Percentiles rank a stretch among this genome's conserved stretches.
Evolutionary conservation across 805 yeast genomes (phyloP).

Genomic region (Cyberlindnera xylosilytica): DNA sequence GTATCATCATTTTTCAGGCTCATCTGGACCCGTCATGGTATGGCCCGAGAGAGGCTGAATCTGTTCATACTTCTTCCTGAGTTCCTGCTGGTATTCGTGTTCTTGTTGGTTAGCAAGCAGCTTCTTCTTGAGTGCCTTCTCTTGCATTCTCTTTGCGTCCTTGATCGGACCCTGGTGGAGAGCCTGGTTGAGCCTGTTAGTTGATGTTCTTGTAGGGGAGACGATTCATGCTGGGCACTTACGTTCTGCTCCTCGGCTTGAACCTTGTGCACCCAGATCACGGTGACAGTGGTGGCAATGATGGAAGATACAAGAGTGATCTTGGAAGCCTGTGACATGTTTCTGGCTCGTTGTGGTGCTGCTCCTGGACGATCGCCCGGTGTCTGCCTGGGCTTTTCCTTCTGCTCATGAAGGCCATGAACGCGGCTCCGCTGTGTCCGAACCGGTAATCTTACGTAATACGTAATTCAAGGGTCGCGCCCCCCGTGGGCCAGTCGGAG

Average conservation of each 20-base stretch:
- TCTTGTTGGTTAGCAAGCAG: slow-evolving; percentile 52
- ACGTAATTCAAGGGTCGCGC: background rate
- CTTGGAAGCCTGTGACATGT: slow-evolving; percentile 80
- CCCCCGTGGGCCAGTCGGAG: background rate
- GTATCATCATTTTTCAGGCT: slow-evolving; percentile 4
- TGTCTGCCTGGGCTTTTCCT: too few relatives aligned
- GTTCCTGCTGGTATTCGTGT: slow-evolving; percentile 60
- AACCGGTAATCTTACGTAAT: too few relatives aligned
- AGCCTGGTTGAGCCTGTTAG: slow-evolving; percentile 36
- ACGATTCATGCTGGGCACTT: background rate
- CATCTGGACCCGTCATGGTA: slow-evolving; percentile 40
- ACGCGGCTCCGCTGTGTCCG: too few relatives aligned
- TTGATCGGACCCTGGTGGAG: slow-evolving; percentile 81
- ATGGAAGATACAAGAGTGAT: slow-evolving; percentile 63
- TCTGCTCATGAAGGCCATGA: too few relatives aligned
- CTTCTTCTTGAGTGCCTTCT: slow-evolving; percentile 31
- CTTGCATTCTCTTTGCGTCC: slow-evolving; percentile 56
- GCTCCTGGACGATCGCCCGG: too few relatives aligned
- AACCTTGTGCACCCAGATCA: slow-evolving; percentile 64
- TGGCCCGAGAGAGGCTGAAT: slow-evolving; percentile 64
- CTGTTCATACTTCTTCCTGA: slow-evolving; percentile 53
- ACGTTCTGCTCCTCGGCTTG: slow-evolving; percentile 68
- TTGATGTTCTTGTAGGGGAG: background rate
- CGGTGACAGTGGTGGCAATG: slow-evolving; percentile 53
- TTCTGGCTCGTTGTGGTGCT: background rate